Conservation (phyloP, 176 grass and related monocot genomes). For the Alopecurus myosuroides region DNA sequence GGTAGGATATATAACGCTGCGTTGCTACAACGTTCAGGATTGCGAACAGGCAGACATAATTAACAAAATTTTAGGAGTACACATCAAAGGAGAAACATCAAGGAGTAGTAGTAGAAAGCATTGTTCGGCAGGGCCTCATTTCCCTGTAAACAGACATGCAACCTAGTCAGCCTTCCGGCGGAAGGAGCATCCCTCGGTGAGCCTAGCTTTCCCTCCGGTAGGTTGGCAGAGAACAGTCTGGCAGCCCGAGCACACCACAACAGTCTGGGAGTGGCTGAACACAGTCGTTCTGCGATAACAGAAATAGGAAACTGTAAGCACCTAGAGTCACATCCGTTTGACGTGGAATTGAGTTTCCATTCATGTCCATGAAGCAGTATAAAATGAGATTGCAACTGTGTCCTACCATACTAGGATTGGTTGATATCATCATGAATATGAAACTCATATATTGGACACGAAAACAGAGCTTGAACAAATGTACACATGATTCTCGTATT, state of each 20-base stretch:
- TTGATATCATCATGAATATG: no score
- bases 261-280: conserved; percentile 9
- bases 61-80: neutral
- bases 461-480: no score
- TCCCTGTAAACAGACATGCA: neutral
- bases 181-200: conserved; percentile 9
- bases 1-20: neutral
- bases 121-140: neutral
- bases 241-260: neutral
- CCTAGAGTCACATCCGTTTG: neutral
- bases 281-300: neutral
- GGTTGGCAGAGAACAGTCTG: conserved; percentile 3
- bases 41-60: neutral
- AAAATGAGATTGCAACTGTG: neutral
- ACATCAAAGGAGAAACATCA: neutral
- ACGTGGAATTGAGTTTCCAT: neutral
- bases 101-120: neutral
- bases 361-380: neutral
- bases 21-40: neutral
- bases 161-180: neutral
- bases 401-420: neutral
- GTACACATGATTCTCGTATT: no score
- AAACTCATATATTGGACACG: no score
- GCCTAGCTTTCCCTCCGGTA: neutral
- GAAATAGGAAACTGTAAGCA: neutral